Base-by-base conservation (phyloP, 179 eudicot genomes). In the Patellifolia procumbens region DNA sequence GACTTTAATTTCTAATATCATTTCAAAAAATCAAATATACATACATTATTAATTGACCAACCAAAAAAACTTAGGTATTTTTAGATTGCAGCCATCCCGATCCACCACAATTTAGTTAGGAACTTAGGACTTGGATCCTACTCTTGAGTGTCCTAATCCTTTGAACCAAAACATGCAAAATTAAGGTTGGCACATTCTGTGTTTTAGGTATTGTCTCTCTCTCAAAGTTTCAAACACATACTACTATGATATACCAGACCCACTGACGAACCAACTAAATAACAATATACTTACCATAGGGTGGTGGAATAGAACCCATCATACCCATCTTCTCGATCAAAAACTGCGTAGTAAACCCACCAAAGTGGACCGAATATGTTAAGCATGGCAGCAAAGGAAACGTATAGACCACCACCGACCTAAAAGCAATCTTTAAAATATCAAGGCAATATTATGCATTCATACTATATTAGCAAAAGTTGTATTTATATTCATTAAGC, bases 261-360 rank as follows among this genome's bases (percentile, higher is more conserved):
- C 29, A 43, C 10, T 15, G 4, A 16, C 45, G 5, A 51, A 51
- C 22, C 72, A 68, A 68, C 29, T 17, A 16, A 39, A 66, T 58
- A 53, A 31, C 19, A 37, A 26, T 46, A 53, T 19, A 84, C 99
- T 86, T 80, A 96, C 99, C 99, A 86, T 83, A 88, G 63, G 99
- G 99, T 81, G 96, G 97, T 79, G 97, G 88, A 85, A 85, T 80
- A 73, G 98, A 93, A 58, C 99, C 99, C 82, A 91, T 87, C 98
- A 93, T 93, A 72, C 99, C 99, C 96, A 89, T 91, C 89, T 93
- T 96, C 88, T 96, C 99, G 53, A 93, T 88, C 82, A 90, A 24
- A 76, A 96, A 96, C 63, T 81, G 91, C 35, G 76, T 82, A 67
- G 93, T 79, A 76, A 96, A 81, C 49, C 96, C 99, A 80, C 96